A percentile compares a stretch with the other conserved stretches of the same genome.
Conservation (phyloP, 352 stramenopile genomes). For the Pythium angustatum region DNA sequence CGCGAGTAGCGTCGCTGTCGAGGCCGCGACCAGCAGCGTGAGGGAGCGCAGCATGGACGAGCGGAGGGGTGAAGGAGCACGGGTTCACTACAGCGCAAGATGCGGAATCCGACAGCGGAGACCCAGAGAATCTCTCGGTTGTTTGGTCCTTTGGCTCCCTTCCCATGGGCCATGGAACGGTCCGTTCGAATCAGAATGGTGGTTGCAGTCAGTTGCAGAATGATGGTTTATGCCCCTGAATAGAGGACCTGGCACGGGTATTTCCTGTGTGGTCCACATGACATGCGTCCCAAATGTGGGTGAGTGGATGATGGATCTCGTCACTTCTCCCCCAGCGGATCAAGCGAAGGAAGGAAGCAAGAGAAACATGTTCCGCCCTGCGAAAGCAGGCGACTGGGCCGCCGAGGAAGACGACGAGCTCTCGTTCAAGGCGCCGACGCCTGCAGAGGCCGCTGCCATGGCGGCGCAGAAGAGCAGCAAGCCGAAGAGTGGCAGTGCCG, state of each 20-base stretch:
- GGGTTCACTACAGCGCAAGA: too few relatives aligned
- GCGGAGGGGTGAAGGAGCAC: background rate
- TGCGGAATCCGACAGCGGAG: too few relatives aligned
- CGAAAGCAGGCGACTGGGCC: slow-evolving; percentile 72
- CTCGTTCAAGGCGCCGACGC: slow-evolving; percentile 7
- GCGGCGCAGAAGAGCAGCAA: slow-evolving; percentile 24
- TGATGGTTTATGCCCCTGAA: too few relatives aligned
- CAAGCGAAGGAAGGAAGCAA: background rate
- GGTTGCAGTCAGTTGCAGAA: slow-evolving; percentile 10
- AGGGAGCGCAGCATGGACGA: slow-evolving; percentile 9
- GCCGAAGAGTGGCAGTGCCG: background rate
- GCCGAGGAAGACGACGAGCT: slow-evolving; percentile 66
- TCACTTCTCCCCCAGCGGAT: background rate
- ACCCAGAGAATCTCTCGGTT: background rate
- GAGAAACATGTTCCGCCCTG: slow-evolving; percentile 65
- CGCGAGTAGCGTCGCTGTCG: too few relatives aligned
- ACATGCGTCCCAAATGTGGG: slow-evolving; percentile 5
- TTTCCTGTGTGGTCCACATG: slow-evolving; percentile 19
- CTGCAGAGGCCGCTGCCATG: slow-evolving; percentile 9
- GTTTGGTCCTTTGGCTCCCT: too few relatives aligned
- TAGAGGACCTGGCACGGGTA: background rate
- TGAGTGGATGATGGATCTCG: slow-evolving; percentile 17
- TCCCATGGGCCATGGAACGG: background rate
- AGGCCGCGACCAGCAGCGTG: slow-evolving; percentile 15
- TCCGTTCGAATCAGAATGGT: slow-evolving; percentile 7